These are phyloP conservation scores for Leccinum subgranulosum DNA, from an alignment of 768 basidiomycete species.

Conservation along the genomic window DNA sequence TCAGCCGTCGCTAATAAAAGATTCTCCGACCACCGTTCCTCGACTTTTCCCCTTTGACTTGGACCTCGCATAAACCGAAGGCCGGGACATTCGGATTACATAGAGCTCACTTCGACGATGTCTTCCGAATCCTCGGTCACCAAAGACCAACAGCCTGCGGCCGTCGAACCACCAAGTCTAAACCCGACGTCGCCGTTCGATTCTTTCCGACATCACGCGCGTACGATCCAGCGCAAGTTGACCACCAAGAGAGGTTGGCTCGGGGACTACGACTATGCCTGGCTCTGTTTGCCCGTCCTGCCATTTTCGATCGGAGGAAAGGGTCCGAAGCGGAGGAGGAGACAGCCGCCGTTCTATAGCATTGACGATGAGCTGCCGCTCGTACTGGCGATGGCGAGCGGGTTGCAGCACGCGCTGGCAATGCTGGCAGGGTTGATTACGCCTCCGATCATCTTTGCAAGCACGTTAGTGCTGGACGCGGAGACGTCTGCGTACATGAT, in stretches of 20 bases:
- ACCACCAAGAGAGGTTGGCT: conserved; percentile 68
- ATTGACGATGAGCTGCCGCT: conserved; percentile 72
- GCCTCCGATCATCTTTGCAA: conserved; percentile 79
- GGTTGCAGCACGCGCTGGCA: conserved; percentile 73
- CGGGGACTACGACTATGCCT: conserved; percentile 79
- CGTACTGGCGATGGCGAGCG: conserved; percentile 67
- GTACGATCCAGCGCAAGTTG: conserved; percentile 32
- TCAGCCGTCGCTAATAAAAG: background rate
- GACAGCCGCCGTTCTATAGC: conserved; percentile 70
- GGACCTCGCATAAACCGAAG: background rate
- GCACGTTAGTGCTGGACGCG: conserved; percentile 54
- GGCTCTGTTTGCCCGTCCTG: conserved; percentile 66
- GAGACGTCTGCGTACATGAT: conserved; percentile 72
- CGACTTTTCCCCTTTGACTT: background rate
- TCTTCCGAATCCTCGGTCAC: conserved; percentile 11
- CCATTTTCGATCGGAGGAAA: conserved; percentile 48
- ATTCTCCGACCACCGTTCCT: background rate
- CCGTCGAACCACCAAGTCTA: conserved; percentile 9
- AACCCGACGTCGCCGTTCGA: background rate
- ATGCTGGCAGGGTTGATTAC: conserved; percentile 84
- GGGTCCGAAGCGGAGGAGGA: conserved; percentile 20
- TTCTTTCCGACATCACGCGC: conserved; percentile 6
- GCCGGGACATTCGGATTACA: background rate
- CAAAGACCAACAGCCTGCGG: conserved; percentile 15
- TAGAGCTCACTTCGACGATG: conserved; percentile 4